A percentile compares a stretch with the other conserved stretches of the same genome.
Evolutionary conservation across 495 filamentous ascomycete species (phyloP).

Genomic region (Penicillium pancosmium): DNA sequence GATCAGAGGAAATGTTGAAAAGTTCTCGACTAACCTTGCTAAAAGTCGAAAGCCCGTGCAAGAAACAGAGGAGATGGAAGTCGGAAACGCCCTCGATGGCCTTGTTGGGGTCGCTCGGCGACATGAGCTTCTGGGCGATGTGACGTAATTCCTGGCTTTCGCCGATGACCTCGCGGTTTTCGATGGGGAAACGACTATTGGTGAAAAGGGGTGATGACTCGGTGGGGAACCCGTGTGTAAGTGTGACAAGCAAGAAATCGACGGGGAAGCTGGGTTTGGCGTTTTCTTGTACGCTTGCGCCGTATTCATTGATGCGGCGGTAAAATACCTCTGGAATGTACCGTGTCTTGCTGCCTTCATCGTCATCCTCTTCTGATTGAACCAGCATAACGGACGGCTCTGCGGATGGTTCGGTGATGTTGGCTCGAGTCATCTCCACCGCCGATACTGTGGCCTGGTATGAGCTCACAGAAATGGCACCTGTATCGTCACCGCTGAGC

Average conservation of each 20-base stretch:
- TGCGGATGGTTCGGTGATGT: slow-evolving; percentile 93
- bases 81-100: slow-evolving; percentile 76
- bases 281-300: slow-evolving; percentile 93
- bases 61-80: slow-evolving; percentile 89
- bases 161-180: slow-evolving; percentile 84
- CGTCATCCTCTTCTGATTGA: slow-evolving; percentile 84
- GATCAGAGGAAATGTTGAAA: neutral
- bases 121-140: slow-evolving; percentile 63
- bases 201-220: slow-evolving; percentile 74
- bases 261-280: slow-evolving; percentile 96
- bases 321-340: slow-evolving; percentile 99
- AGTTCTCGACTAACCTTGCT: slow-evolving; percentile 66
- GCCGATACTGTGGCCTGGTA: slow-evolving; percentile 95
- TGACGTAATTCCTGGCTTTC: slow-evolving; percentile 73
- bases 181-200: slow-evolving; percentile 75
- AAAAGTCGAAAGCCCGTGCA: slow-evolving; percentile 77
- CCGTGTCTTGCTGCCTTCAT: slow-evolving; percentile 65
- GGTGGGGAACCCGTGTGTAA: slow-evolving; percentile 95
- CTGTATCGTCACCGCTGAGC: slow-evolving; percentile 86
- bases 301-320: slow-evolving; percentile 93
- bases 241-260: slow-evolving; percentile 91
- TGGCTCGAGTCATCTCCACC: slow-evolving; percentile 94
- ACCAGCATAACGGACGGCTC: slow-evolving; percentile 95
- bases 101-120: slow-evolving; percentile 60
- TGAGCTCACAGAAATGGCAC: slow-evolving; percentile 82